Percentiles rank a stretch among this genome's conserved stretches.
Conservation (phyloP, 2,329 filamentous ascomycete species). For the Trichophyton schoenleinii region DNA sequence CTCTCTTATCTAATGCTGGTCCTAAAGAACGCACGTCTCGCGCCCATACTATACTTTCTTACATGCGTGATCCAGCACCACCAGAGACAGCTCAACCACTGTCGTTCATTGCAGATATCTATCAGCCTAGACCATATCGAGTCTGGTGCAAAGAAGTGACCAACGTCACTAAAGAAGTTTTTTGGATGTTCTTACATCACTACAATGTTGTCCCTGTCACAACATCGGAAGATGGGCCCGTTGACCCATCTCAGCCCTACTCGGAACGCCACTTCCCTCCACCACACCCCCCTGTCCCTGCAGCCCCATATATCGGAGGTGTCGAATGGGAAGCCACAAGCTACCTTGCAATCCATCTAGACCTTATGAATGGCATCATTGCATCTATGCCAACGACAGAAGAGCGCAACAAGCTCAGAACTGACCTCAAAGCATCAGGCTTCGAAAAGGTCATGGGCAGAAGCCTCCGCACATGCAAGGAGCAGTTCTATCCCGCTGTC, state of each 20-base stretch:
- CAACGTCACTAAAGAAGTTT: constrained; percentile 92
- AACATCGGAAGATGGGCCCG: constrained; percentile 22
- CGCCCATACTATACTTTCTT: constrained; percentile 60
- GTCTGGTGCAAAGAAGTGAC: constrained; percentile 89
- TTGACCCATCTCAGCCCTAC: constrained; percentile 20
- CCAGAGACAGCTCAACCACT: constrained; percentile 65
- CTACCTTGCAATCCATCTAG: constrained; percentile 83
- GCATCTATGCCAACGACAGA: constrained; percentile 59
- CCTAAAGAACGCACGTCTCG: constrained; percentile 52
- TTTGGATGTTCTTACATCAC: constrained; percentile 97
- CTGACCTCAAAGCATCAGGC: constrained; percentile 65
- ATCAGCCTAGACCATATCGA: constrained; percentile 72
- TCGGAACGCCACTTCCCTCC: constrained; percentile 62
- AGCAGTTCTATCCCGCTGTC: constrained; percentile 90
- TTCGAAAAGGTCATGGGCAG: constrained; percentile 84
- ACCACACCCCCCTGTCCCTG: constrained; percentile 77
- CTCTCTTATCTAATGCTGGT: constrained; percentile 62
- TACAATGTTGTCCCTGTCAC: constrained; percentile 64
- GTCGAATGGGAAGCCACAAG: constrained; percentile 99
- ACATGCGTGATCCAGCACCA: constrained; percentile 66
- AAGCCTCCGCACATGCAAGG: constrained; percentile 81
- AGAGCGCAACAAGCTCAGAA: constrained; percentile 67
- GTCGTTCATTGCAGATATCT: constrained; percentile 81
- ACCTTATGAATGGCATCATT: constrained; percentile 81
- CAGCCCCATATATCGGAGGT: constrained; percentile 88